phyloP scores from a whole-genome alignment of 306 rosid species.

The Ochetophila trinervis region DNA sequence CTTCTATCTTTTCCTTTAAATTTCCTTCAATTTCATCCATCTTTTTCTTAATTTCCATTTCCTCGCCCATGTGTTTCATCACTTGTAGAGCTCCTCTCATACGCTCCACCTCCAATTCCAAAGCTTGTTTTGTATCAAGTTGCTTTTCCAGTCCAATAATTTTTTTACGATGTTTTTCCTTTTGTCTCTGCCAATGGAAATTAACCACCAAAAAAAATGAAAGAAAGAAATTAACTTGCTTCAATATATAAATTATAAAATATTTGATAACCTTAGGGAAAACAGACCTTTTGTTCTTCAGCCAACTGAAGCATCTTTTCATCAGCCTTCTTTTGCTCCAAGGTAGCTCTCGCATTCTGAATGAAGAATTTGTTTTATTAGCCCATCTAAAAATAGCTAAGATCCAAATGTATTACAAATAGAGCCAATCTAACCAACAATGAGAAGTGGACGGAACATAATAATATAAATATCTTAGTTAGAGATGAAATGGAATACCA shows the following conservation, averaged over 20 bases:
- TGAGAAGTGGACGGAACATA: neutral
- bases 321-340: constrained; percentile 64
- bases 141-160: constrained; percentile 57
- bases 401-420: neutral
- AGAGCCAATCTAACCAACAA: neutral
- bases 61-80: constrained; percentile 65
- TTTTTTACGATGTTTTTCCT: constrained; percentile 47
- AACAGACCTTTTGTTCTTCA: constrained; percentile 55
- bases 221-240: neutral
- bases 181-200: constrained; percentile 50
- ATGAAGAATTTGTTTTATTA: neutral
- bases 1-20: constrained; percentile 61
- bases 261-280: neutral
- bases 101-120: constrained; percentile 60
- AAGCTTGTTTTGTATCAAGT: constrained; percentile 69
- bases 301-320: constrained; percentile 56
- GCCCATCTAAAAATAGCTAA: neutral
- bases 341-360: constrained; percentile 66
- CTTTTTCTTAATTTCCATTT: constrained; percentile 45
- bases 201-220: constrained; percentile 1
- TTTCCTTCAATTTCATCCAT: constrained; percentile 38
- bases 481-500: neutral
- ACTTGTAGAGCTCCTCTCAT: constrained; percentile 70
- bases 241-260: neutral
- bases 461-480: neutral